Evolutionary conservation across 768 basidiomycete genomes (phyloP), one percentile per base, ranked within the genome.

Genomic region (Tulasnella sp.): DNA sequence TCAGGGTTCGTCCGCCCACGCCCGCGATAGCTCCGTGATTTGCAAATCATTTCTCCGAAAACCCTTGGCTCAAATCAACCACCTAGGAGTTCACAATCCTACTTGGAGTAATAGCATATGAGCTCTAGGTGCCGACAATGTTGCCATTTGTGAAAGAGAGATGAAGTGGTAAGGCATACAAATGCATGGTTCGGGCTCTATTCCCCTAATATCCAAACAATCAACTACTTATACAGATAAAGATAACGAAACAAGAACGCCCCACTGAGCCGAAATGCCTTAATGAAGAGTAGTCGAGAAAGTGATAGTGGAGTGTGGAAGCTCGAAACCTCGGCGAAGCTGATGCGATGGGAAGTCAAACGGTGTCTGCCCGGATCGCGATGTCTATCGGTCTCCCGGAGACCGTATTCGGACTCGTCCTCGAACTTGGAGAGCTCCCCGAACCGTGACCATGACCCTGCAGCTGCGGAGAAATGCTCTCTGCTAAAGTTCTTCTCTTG

Each of bases 191-290:
- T 13, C 61, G 32, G 2, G 51, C 6, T 15, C 10, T 51, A 35
- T 35, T 15, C 2, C 61, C 5, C 32, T 26, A 13, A 35, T 16
- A 29, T 67, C 61, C 26, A 10, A 35, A 16, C 61, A 67, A 35
- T 29, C 26, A 67, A 67, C 61, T 67, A 67, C 61, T 67, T 26
- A 67, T 67, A 67, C 61, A 67, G 26, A 67, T 67, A 67, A 35
- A 67, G 16, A 67, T 67, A 67, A 67, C 9, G 51, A n/a, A 67
- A 67, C 7, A 26, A 18, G 11, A 61, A 67, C 2, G 5, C 5
- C 13, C n/a, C 26, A 67, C 5, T 44, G 61, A 67, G 2, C 32
- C 61, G 26, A 35, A 35, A 18, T 67, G 61, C 32, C 29, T 18
- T 26, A 35, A 10, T 29, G 10, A 67, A 16, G 61, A 5, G 11